Evolutionary conservation across 805 yeast genomes (phyloP).

Genomic region (Dipodascus geniculatus): DNA sequence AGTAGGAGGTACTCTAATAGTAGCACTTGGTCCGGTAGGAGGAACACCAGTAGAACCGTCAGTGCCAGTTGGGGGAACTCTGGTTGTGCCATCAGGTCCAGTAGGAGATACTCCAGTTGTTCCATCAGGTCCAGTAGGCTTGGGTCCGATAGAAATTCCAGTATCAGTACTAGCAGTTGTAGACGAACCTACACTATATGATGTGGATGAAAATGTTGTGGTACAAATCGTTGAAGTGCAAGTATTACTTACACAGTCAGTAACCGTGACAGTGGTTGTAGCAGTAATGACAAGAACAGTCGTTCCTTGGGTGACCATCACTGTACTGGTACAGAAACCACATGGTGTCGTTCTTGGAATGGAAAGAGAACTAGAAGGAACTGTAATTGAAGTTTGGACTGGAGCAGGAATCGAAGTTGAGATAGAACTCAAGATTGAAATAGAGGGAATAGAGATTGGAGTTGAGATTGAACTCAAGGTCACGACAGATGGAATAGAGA

Average conservation of each 20-base stretch:
- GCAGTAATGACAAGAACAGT: background rate
- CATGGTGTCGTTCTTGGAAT: background rate
- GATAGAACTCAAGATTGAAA: too few relatives aligned
- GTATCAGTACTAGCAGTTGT: background rate
- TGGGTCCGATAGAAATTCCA: background rate
- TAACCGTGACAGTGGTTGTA: background rate
- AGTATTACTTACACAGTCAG: background rate
- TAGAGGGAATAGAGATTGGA: too few relatives aligned
- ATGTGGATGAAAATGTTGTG: background rate
- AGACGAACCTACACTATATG: background rate
- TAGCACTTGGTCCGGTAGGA: background rate
- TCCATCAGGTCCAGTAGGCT: background rate
- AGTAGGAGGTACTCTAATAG: background rate
- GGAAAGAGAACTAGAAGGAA: too few relatives aligned
- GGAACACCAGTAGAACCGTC: background rate
- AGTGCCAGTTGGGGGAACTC: background rate
- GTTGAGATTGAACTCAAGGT: too few relatives aligned
- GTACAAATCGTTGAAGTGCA: background rate
- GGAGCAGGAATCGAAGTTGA: too few relatives aligned
- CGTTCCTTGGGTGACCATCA: background rate
- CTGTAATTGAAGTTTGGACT: too few relatives aligned
- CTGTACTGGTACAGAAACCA: background rate
- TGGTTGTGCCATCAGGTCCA: background rate
- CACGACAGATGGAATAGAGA: too few relatives aligned
- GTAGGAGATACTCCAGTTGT: background rate